These are phyloP conservation scores for Candida koratica DNA, from an alignment of 805 yeast species.

Conservation along the genomic window DNA sequence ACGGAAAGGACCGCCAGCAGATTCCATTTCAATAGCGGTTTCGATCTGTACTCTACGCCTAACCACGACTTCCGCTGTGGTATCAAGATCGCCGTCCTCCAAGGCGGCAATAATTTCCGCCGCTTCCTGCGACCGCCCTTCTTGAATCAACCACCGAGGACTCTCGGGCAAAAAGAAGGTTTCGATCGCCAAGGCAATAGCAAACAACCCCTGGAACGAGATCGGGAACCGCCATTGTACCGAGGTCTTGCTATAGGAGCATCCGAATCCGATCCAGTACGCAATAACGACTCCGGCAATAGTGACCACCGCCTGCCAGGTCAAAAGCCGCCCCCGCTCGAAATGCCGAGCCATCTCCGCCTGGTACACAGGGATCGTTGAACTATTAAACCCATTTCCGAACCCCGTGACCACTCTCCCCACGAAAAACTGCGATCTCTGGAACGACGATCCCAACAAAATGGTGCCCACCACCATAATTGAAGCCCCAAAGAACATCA, in stretches of 20 bases:
- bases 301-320: slow-evolving; percentile 47
- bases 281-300: slow-evolving; percentile 71
- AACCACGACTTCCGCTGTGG: slow-evolving; percentile 32
- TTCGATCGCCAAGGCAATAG: slow-evolving; percentile 39
- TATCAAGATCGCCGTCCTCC: slow-evolving; percentile 33
- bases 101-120: slow-evolving; percentile 35
- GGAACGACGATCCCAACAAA: slow-evolving; percentile 32
- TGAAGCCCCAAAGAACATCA: slow-evolving; percentile 33
- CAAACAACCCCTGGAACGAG: slow-evolving; percentile 61
- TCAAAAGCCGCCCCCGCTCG: slow-evolving; percentile 37
- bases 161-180: slow-evolving; percentile 56
- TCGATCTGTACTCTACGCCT: slow-evolving; percentile 44
- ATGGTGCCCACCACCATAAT: slow-evolving; percentile 38
- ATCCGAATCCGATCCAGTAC: slow-evolving; percentile 58
- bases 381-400: slow-evolving; percentile 40
- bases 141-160: slow-evolving; percentile 64
- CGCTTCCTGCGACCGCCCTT: slow-evolving; percentile 36
- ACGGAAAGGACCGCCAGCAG: slow-evolving; percentile 30
- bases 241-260: slow-evolving; percentile 53
- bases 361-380: slow-evolving; percentile 45
- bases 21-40: slow-evolving; percentile 42
- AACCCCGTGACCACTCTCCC: slow-evolving; percentile 49
- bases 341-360: slow-evolving; percentile 43
- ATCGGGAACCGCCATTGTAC: slow-evolving; percentile 46
- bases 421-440: slow-evolving; percentile 62